Evolutionary conservation across 306 rosid genomes (phyloP).

Genomic region (Ammopiptanthus mongolicus): DNA sequence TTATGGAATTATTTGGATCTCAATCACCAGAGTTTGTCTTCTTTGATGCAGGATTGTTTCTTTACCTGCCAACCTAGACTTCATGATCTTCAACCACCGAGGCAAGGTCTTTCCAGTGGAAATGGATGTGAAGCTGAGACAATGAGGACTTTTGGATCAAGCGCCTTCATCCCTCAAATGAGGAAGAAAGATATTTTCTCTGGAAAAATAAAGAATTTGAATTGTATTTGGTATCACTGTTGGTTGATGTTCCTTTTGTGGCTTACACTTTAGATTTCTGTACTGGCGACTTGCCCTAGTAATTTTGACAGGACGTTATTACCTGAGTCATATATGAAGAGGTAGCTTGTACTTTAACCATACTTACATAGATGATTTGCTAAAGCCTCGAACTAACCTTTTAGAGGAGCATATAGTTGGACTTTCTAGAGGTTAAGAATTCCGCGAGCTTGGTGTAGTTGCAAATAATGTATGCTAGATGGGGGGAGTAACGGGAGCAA

Average conservation of each 20-base stretch:
- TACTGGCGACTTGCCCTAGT: slow-evolving; percentile 10
- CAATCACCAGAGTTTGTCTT: slow-evolving; percentile 15
- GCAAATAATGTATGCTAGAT: background rate
- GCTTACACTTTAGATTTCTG: background rate
- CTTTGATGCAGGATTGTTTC: slow-evolving; percentile 63
- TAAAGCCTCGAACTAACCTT: background rate
- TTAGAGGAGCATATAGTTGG: background rate
- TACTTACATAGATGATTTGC: background rate
- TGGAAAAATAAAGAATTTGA: background rate
- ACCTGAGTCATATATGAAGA: background rate
- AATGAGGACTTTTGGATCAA: slow-evolving; percentile 26
- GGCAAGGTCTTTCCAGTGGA: slow-evolving; percentile 54
- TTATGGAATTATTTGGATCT: background rate
- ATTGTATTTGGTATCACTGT: slow-evolving; percentile 4
- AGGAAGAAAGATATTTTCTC: background rate
- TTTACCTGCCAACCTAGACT: slow-evolving; percentile 72
- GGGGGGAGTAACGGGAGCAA: background rate
- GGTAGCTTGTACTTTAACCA: background rate
- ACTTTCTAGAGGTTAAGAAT: too few relatives aligned
- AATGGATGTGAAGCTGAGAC: slow-evolving; percentile 62
- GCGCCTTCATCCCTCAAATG: background rate
- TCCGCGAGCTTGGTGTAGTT: too few relatives aligned
- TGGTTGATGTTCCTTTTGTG: slow-evolving; percentile 21
- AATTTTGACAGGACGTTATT: slow-evolving; percentile 8
- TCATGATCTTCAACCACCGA: slow-evolving; percentile 84